Evolutionary conservation across 1,139 yeast genomes (phyloP), one percentile per base, ranked within the genome.

Genomic region (Citeromyces hawaiiensis): DNA sequence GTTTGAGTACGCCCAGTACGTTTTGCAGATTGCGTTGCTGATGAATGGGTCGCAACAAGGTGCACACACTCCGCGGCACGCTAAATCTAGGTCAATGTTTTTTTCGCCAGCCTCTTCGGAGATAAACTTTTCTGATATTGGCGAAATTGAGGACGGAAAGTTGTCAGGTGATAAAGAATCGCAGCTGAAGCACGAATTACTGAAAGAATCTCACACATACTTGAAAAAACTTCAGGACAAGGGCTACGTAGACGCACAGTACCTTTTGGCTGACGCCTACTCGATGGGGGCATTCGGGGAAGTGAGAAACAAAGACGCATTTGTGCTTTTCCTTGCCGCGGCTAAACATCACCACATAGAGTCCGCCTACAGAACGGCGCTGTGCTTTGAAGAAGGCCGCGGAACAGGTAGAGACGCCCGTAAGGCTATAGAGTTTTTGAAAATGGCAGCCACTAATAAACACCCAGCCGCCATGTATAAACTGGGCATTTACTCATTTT

Each of bases 381-480:
- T 83, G 44, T 88, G 96, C 57, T 83, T 79, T 49, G 95, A 88
- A 59, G 94, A 86, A 60, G 97, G 97, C 5, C 66, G 88, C 60
- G 98, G 98, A 4, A 83, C 93, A 5, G 78, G 87, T 14, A 72
- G 94, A 51, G 96, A 91, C 57, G 77, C 94, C 1, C 70, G 94
- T 43, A 80, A 86, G 51, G 91, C 94, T 1, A 63, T 86, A 10
- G 94, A 85, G 48, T 87, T 80, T 56, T 63, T 86, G 45, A 81
- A 83, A 53, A 80, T 80, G 57, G 95, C 97, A 0, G 95, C 97
- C 0, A 71, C 88, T 23, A 81, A 82, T 53, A 85, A 85, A 53
- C 98, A 91, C 56, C 87, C 96, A 0, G 91, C 95, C 11, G 96
- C 97, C 4, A 86, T 88, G 94, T 82, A 82, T 61, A 83, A 88